phyloP scores from a whole-genome alignment of 768 basidiomycete species.

The Lepiota subincarnata region DNA sequence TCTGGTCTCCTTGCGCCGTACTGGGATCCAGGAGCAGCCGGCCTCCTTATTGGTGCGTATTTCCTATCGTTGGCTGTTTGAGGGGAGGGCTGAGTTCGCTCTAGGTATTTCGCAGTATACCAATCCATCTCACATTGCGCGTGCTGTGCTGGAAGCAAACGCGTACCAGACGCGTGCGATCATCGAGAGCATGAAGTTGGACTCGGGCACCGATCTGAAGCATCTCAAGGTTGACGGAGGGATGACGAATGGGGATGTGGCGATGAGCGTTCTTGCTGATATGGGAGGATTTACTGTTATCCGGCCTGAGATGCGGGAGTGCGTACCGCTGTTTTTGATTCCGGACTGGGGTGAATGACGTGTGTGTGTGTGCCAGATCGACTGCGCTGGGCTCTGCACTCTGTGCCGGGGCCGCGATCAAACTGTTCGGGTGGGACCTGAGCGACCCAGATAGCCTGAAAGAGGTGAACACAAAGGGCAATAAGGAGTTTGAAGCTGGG shows the following conservation, averaged over 20 bases:
- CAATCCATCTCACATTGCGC: constrained; percentile 87
- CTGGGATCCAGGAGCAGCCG: constrained; percentile 93
- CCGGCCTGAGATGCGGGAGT: constrained; percentile 97
- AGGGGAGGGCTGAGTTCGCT: not conserved
- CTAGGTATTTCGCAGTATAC: constrained; percentile 81
- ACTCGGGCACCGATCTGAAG: constrained; percentile 75
- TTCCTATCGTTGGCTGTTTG: not conserved
- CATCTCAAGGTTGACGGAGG: constrained; percentile 97
- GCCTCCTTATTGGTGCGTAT: constrained; percentile 68
- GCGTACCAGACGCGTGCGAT: constrained; percentile 96
- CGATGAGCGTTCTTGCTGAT: constrained; percentile 84
- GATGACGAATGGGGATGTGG: constrained; percentile 91
- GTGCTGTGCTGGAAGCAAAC: constrained; percentile 93
- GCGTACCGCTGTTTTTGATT: constrained; percentile 26
- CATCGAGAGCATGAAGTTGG: constrained; percentile 91
- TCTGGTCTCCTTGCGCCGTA: constrained; percentile 94
- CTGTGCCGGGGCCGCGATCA: constrained; percentile 85
- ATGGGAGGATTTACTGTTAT: constrained; percentile 90
- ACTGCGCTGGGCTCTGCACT: constrained; percentile 95
- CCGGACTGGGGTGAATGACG: not conserved
- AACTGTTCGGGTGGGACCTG: constrained; percentile 91
- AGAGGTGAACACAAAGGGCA: constrained; percentile 86
- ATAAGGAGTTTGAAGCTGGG: constrained; percentile 59
- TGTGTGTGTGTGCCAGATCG: constrained; percentile 51
- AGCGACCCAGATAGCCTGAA: constrained; percentile 74